Evolutionary conservation across 352 stramenopile species (phyloP), one percentile per base, ranked within the genome.

Genomic region (Phytophthora lateralis): DNA sequence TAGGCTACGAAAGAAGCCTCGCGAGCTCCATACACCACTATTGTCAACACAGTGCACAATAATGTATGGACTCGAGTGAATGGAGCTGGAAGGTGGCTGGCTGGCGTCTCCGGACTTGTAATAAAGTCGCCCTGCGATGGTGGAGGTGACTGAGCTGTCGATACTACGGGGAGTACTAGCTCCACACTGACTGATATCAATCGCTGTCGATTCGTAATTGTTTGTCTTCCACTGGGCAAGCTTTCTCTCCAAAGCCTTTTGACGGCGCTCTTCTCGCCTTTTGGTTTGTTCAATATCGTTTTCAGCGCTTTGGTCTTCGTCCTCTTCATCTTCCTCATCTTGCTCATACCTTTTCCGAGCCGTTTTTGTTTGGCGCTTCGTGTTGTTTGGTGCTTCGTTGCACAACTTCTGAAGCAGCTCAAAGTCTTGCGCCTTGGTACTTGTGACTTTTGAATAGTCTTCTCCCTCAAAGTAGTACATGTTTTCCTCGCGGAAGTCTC

Each of bases 401-500:
- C 76, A 78, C 3, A 88, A 44, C 29, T 76, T 72, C 11, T 72
- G 47, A 1, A 91, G 64, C 49, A 77, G 50, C 39, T 75, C 56
- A 12, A 66, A 57, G 60, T 89, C 78, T 58, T 78, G 70, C 4
- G 30, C 46, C 38, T 79, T 86, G 5, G 46, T 55, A 41, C 43
- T 72, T 39, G 72, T 50, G 3, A 63, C 64, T 14, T 74, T 80
- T 15, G 75, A 80, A 49, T 90, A 91, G 52, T 93, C 82, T 62
- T 88, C 75, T 20, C 84, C 84, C 48, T 93, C 82, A 63, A 90
- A 93, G 47, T 90, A 91, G 65, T 93, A 91, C 78, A 93, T 93
- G 38, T 91, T 91, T 26, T 90, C 84, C 43, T 90, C 84, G 5
- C 59, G 67, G 21, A 90, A 79, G 52, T 89, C 80, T 8, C 79